Percentiles rank a stretch among this genome's conserved stretches.
Evolutionary conservation across 2,329 filamentous ascomycete species (phyloP).

Genomic region (Neophaeococcomyces mojaviensis): DNA sequence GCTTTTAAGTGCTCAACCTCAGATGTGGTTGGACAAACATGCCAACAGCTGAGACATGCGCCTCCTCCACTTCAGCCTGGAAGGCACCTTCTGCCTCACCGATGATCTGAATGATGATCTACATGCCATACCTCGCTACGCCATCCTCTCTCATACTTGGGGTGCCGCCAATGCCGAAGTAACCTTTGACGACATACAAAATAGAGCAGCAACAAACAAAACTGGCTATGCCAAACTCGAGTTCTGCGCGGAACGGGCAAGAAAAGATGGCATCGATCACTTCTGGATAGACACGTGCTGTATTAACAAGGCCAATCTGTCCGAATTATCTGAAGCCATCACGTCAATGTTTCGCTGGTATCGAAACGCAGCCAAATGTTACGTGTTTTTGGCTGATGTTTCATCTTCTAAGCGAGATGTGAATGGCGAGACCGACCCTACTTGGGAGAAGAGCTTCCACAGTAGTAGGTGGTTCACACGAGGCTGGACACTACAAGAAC

Average conservation of each 20-base stretch:
- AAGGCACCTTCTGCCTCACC: slow-evolving; percentile 10
- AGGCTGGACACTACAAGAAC: slow-evolving; percentile 23
- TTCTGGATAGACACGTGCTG: slow-evolving; percentile 34
- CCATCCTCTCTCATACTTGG: slow-evolving; percentile 18
- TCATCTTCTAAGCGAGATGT: not conserved
- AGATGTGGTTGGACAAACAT: too few species aligned
- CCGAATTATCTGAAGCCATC: slow-evolving; percentile 14
- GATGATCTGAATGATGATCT: slow-evolving; percentile 3
- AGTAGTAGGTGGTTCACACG: slow-evolving; percentile 19
- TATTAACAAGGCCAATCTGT: slow-evolving; percentile 30
- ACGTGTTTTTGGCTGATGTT: slow-evolving; percentile 11
- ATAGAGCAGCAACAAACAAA: slow-evolving; percentile 3
- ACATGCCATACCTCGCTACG: slow-evolving; percentile 10
- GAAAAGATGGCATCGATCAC: slow-evolving; percentile 24
- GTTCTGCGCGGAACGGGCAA: slow-evolving; percentile 17
- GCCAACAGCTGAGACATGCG: too few species aligned
- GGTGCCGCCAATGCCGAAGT: slow-evolving; percentile 7
- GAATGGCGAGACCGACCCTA: not conserved
- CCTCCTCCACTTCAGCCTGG: too few species aligned
- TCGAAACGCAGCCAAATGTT: slow-evolving; percentile 9
- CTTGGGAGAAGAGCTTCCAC: not conserved
- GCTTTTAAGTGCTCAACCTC: too few species aligned
- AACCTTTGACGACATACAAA: slow-evolving; percentile 11
- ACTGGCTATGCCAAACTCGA: slow-evolving; percentile 11
- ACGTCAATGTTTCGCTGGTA: slow-evolving; percentile 14